Conservation (phyloP, 108 stramenopile genomes). For the Epithemia pelagica region DNA sequence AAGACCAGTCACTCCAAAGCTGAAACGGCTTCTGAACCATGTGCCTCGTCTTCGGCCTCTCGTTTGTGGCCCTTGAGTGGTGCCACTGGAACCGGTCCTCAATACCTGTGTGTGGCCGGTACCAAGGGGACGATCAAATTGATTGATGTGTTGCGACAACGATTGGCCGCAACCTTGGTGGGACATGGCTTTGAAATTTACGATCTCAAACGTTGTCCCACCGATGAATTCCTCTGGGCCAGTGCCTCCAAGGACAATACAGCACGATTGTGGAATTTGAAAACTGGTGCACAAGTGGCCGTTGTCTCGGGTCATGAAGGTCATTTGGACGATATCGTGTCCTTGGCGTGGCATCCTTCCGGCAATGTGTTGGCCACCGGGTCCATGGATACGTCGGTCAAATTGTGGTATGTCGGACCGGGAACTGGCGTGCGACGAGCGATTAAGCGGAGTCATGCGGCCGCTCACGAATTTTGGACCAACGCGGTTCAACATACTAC, state of each 20-base stretch:
- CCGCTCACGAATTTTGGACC: not conserved
- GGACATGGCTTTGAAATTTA: slow-evolving; percentile 71
- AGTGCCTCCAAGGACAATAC: slow-evolving; percentile 77
- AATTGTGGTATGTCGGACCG: slow-evolving; percentile 51
- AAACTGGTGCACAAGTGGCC: slow-evolving; percentile 46
- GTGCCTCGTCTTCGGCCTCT: not conserved
- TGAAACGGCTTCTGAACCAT: no score
- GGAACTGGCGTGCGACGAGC: slow-evolving; percentile 11
- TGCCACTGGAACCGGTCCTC: slow-evolving; percentile 30
- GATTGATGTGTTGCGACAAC: slow-evolving; percentile 42
- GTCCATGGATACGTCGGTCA: slow-evolving; percentile 73
- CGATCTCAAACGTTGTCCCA: slow-evolving; percentile 51
- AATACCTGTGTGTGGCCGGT: slow-evolving; percentile 59
- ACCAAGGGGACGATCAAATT: slow-evolving; percentile 50
- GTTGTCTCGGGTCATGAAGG: slow-evolving; percentile 80
- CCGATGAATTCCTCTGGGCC: slow-evolving; percentile 50
- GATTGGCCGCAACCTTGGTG: slow-evolving; percentile 31
- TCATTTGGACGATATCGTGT: slow-evolving; percentile 61
- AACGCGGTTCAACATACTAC: not conserved
- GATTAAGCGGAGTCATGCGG: slow-evolving; percentile 6
- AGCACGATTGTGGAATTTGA: slow-evolving; percentile 81
- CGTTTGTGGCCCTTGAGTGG: not conserved
- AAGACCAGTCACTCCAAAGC: no score
- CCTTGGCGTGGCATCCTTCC: slow-evolving; percentile 61
- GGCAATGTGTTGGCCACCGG: slow-evolving; percentile 61